Evolutionary conservation across 2,329 filamentous ascomycete species (phyloP), one percentile per base, ranked within the genome.

Genomic region (Rugonectria rugulosa): DNA sequence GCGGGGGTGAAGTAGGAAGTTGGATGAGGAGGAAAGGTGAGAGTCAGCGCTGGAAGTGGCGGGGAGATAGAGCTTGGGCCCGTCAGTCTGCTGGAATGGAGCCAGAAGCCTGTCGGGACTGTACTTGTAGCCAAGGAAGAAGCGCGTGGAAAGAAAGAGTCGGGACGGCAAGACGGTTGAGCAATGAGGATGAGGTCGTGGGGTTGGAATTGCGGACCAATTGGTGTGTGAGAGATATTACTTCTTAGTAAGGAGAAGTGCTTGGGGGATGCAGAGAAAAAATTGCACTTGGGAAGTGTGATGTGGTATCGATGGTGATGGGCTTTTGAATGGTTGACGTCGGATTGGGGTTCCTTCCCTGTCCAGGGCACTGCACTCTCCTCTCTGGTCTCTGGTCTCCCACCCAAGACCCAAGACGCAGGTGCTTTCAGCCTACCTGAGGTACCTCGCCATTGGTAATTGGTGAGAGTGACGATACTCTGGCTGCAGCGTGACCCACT

Each of bases 1-100:
- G 38, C 44, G 52, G 52, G 51, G 58, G 41, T 24, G 21, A 34
- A 38, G 36, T 43, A 44, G 63, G 60, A 54, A 57, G 50, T 40
- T 17, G 37, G 5, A 50, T 41, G 52, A 59, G 54, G 49, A 49
- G 53, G 51, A 46, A 52, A 62, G 46, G 31, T 36, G 34, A 50
- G 43, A 34, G 41, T 24, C 23, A 41, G 43, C 27, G 34, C 29
- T 46, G 60, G 56, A 64, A 64, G 64, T 66, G 62, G 64, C 61
- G 62, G 37, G 37, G 37, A 23, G 58, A 64, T 50, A 67, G 61
- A 67, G 64, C 64, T 67, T 64, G 55, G 59, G 61, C 56, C 56
- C 21, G 19, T 23, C 37, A 9, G 19, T n/a, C n/a, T n/a, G 9
- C 23, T 64, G 61, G 64, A 67, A 67, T 67, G 64, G 62, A 52